phyloP scores from a whole-genome alignment of 2,329 filamentous ascomycete species.

The Plectosphaerella plurivora region DNA sequence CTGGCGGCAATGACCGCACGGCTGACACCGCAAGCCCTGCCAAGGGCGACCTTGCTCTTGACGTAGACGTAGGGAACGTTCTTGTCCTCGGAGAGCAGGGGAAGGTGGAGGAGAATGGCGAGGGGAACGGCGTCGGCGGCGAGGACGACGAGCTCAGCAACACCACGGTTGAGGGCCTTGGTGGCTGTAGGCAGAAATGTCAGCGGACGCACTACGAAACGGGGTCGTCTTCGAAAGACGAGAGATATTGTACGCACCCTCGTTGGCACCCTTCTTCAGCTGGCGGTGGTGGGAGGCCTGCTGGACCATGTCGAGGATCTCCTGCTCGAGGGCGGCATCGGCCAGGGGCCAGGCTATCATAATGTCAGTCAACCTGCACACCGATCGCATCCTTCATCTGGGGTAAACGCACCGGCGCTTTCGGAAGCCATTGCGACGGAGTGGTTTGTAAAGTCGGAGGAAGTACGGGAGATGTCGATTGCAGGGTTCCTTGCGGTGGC shows the following conservation, averaged over 20 bases:
- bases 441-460: not conserved
- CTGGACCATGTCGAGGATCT: constrained; percentile 79
- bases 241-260: constrained; percentile 24
- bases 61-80: constrained; percentile 61
- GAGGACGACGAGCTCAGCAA: constrained; percentile 82
- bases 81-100: constrained; percentile 82
- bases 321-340: constrained; percentile 69
- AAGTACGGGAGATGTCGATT: constrained; percentile 1
- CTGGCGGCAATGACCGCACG: constrained; percentile 80
- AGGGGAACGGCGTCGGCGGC: constrained; percentile 85
- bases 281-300: constrained; percentile 66
- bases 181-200: constrained; percentile 43
- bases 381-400: not conserved
- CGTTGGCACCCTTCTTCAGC: constrained; percentile 87
- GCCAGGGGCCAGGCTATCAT: constrained; percentile 63
- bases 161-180: constrained; percentile 88
- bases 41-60: constrained; percentile 73
- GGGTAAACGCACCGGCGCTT: not conserved
- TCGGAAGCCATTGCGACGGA: constrained; percentile 2
- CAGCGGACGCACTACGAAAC: constrained; percentile 2
- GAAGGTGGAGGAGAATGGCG: constrained; percentile 83
- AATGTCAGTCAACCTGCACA: not conserved
- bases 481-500: constrained; percentile 60
- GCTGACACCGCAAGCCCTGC: constrained; percentile 84
- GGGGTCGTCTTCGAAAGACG: not conserved